Percentiles rank a stretch among this genome's conserved stretches.
Evolutionary conservation across 345 rosid genomes (phyloP).

Genomic region (Pelargonium nanum): DNA sequence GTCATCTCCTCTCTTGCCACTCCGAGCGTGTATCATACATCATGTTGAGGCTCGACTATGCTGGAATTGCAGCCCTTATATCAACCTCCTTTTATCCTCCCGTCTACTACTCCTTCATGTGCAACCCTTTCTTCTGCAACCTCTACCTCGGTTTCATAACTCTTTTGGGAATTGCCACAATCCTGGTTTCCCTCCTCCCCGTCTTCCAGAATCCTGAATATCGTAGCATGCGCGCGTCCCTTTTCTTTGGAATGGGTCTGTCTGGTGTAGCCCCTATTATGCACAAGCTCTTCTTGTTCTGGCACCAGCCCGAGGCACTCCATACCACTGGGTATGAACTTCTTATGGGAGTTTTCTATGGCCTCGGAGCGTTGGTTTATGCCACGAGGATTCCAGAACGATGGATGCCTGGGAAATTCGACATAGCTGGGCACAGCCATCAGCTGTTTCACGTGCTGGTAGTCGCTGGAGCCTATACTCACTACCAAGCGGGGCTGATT

Average conservation of each 20-base stretch:
- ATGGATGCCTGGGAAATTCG: slow-evolving; percentile 94
- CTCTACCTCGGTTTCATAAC: slow-evolving; percentile 84
- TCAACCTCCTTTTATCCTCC: slow-evolving; percentile 85
- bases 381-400: slow-evolving; percentile 79
- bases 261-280: slow-evolving; percentile 69
- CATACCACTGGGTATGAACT: slow-evolving; percentile 80
- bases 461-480: slow-evolving; percentile 80
- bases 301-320: slow-evolving; percentile 80
- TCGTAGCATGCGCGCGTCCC: slow-evolving; percentile 52
- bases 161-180: slow-evolving; percentile 50
- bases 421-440: slow-evolving; percentile 94
- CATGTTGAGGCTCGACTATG: slow-evolving; percentile 85
- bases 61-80: slow-evolving; percentile 80
- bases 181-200: slow-evolving; percentile 63
- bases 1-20: slow-evolving; percentile 89
- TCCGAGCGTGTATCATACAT: slow-evolving; percentile 69
- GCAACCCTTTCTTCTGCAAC: slow-evolving; percentile 79
- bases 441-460: slow-evolving; percentile 80
- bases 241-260: slow-evolving; percentile 80
- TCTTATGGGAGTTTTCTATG: slow-evolving; percentile 70
- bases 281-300: slow-evolving; percentile 69
- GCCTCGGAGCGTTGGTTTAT: slow-evolving; percentile 64
- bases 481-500: slow-evolving; percentile 72
- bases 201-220: slow-evolving; percentile 74
- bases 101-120: slow-evolving; percentile 91